phyloP scores from a whole-genome alignment of 2,329 filamentous ascomycete species.

The Fusarium citri region DNA sequence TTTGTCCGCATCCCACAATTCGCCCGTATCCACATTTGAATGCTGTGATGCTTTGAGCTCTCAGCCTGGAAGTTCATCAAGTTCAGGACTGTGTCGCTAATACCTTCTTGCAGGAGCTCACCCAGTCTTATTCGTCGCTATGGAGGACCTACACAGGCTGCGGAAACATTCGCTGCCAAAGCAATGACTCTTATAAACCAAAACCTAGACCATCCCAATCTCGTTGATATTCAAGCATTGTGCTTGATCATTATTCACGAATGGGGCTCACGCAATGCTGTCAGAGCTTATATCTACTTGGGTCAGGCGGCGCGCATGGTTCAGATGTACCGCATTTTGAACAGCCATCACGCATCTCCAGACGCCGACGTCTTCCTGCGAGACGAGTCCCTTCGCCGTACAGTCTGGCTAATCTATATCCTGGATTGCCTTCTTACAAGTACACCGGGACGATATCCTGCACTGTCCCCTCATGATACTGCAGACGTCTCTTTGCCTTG shows the following conservation, averaged over 20 bases:
- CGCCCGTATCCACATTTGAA: background rate
- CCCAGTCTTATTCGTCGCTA: slow-evolving; percentile 68
- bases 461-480: slow-evolving; percentile 65
- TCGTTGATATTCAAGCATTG: slow-evolving; percentile 71
- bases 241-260: slow-evolving; percentile 72
- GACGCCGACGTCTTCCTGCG: slow-evolving; percentile 69
- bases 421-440: slow-evolving; percentile 72
- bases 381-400: slow-evolving; percentile 71
- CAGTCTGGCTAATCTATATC: slow-evolving; percentile 72
- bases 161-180: slow-evolving; percentile 70
- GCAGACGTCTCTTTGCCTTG: slow-evolving; percentile 68
- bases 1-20: slow-evolving; percentile 15
- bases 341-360: slow-evolving; percentile 64
- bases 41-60: background rate
- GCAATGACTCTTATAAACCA: slow-evolving; percentile 67
- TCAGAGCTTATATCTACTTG: slow-evolving; percentile 72
- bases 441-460: slow-evolving; percentile 69
- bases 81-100: slow-evolving; percentile 19
- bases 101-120: slow-evolving; percentile 60
- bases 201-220: slow-evolving; percentile 68
- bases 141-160: slow-evolving; percentile 65
- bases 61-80: background rate
- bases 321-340: slow-evolving; percentile 72
- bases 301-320: slow-evolving; percentile 73
- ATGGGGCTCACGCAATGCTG: slow-evolving; percentile 71